Evolutionary conservation across 2,329 filamentous ascomycete species (phyloP), one percentile per base, ranked within the genome.

Genomic region (Paecilomyces variotii): DNA sequence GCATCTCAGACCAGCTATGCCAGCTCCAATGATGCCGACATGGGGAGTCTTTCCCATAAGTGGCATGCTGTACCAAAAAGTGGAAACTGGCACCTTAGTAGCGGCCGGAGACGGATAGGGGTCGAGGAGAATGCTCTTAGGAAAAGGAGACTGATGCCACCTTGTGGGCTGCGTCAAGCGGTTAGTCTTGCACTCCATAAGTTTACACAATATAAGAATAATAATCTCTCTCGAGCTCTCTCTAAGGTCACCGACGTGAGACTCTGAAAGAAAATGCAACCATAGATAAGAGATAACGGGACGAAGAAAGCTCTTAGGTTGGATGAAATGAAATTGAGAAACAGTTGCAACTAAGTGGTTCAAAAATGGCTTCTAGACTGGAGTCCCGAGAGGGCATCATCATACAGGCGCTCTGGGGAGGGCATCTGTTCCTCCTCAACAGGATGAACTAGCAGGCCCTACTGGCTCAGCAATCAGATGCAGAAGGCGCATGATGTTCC

Each of bases 1-100:
- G 65, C 82, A 85, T 66, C 83, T 76, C 24, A 87, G 68, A 1
- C 84, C 84, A 10, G 84, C 79, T 25, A 87, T 73, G 10, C 84
- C 84, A 39, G 83, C 83, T 19, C 84, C 84, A 9, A 87, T 76
- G 27, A 87, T 73, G 51, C 83, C 82, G n/a, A 87, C 74, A 60
- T 79, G 78, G 5, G 78, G 79, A 52, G 67, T 72, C 56, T 71
- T 74, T 27, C 69, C 71, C 69, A 72, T 74, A n/a, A 63, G 59
- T 54, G 26, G 67, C 64, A 19, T 63, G 32, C 54, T 39, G 52
- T 58, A 58, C 26, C 52, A 34, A 51, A 45, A 32, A 53, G 54
- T 57, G 28, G 58, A 60, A 32, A 60, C 35, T n/a, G 55, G 57
- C 12, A 63, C 26, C 53, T 56, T 58, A 65, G 28, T 58, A 56